Conservation (phyloP, 306 rosid species). For the Cicer bijugum region DNA sequence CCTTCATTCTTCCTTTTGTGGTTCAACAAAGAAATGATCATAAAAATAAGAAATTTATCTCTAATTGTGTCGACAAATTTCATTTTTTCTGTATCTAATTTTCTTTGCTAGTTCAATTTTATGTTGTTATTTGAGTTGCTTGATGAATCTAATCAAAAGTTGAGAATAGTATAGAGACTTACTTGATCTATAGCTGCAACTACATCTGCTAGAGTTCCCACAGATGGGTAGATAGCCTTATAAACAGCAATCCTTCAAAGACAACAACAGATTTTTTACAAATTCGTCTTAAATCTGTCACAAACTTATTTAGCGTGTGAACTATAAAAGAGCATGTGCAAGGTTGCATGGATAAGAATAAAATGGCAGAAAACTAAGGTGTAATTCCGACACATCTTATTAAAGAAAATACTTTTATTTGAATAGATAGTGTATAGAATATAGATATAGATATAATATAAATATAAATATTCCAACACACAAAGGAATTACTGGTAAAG, state of each 20-base stretch:
- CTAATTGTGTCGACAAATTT: not conserved
- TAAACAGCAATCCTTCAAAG: slow-evolving; percentile 80
- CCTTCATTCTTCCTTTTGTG: not conserved
- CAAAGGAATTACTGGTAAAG: too few relatives aligned
- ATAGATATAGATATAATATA: too few relatives aligned
- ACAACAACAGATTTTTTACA: not conserved
- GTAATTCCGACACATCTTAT: too few relatives aligned
- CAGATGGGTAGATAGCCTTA: slow-evolving; percentile 79
- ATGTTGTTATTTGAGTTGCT: not conserved
- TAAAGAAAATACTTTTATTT: too few relatives aligned
- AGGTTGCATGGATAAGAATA: too few relatives aligned
- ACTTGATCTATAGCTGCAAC: slow-evolving; percentile 84
- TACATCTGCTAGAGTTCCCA: slow-evolving; percentile 69
- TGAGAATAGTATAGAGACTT: slow-evolving; percentile 36
- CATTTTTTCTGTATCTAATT: not conserved
- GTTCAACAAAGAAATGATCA: not conserved
- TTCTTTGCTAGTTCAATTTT: not conserved
- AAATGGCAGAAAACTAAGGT: too few relatives aligned
- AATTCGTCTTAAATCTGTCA: too few relatives aligned
- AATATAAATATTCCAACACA: too few relatives aligned
- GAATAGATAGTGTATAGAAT: too few relatives aligned
- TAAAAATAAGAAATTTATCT: not conserved
- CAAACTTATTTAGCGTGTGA: too few relatives aligned
- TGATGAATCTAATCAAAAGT: not conserved
- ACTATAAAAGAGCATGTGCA: too few relatives aligned